These are phyloP conservation scores for Mycena leptocephala DNA, from an alignment of 768 basidiomycete genomes.

Conservation along the genomic window DNA sequence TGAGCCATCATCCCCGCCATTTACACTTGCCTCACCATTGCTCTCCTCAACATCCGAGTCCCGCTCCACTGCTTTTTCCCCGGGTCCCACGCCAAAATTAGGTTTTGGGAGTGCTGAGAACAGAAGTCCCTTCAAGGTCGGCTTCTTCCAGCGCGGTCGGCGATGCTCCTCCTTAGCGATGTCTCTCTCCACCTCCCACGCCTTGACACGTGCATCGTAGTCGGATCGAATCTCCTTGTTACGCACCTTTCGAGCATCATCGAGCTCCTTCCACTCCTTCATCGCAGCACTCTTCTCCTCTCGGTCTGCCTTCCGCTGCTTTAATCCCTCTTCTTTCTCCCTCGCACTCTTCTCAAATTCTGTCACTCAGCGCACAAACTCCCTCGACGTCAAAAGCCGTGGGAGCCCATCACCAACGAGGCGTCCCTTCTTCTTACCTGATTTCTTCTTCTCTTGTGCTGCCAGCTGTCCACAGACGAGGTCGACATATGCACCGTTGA, in stretches of 20 bases:
- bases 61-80: not conserved
- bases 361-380: not conserved
- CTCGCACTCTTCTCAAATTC: not conserved
- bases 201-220: not conserved
- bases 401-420: not conserved
- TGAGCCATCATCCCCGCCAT: not conserved
- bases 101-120: not conserved
- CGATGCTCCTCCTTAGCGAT: not conserved
- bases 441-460: not conserved
- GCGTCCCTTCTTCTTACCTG: not conserved
- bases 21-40: not conserved
- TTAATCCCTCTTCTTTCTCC: not conserved
- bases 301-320: not conserved
- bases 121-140: not conserved
- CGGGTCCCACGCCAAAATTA: not conserved
- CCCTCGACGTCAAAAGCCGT: not conserved
- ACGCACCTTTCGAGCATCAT: not conserved
- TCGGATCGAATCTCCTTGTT: not conserved
- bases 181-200: not conserved
- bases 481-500: too few relatives aligned
- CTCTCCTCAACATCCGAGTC: not conserved
- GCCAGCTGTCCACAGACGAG: too few relatives aligned
- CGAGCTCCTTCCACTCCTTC: not conserved
- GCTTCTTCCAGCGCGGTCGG: not conserved
- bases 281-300: not conserved